These are phyloP conservation scores for Phaffomyces antillensis DNA, from an alignment of 805 yeast species.

Conservation along the genomic window DNA sequence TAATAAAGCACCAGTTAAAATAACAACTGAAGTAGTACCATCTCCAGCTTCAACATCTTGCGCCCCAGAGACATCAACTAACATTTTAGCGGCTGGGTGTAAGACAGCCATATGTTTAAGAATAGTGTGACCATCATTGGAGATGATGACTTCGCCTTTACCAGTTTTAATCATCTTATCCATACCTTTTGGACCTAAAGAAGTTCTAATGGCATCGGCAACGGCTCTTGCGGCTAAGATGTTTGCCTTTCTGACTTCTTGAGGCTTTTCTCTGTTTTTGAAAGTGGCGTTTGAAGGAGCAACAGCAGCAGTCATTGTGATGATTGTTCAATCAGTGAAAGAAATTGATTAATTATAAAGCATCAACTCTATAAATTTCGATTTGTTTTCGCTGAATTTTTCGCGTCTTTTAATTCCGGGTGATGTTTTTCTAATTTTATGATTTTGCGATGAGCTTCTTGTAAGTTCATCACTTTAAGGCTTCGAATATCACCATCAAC, in stretches of 20 bases:
- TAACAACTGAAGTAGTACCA: slow-evolving; percentile 97
- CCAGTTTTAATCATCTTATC: slow-evolving; percentile 97
- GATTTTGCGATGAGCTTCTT: neutral
- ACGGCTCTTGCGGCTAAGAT: slow-evolving; percentile 99
- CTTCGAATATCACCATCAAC: neutral
- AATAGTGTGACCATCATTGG: slow-evolving; percentile 98
- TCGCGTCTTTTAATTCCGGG: neutral
- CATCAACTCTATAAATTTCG: neutral
- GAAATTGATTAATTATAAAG: too few species aligned
- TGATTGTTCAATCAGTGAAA: neutral
- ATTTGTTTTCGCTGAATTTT: neutral
- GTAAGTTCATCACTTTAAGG: too few species aligned
- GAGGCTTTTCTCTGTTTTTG: slow-evolving; percentile 94
- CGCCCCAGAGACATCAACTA: slow-evolving; percentile 95
- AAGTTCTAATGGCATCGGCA: slow-evolving; percentile 90
- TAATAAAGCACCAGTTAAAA: slow-evolving; percentile 85
- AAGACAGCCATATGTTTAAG: slow-evolving; percentile 95
- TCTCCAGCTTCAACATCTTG: slow-evolving; percentile 99
- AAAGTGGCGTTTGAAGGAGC: slow-evolving; percentile 77
- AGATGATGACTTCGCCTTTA: slow-evolving; percentile 86
- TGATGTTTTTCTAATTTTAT: neutral
- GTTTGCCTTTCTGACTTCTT: slow-evolving; percentile 94
- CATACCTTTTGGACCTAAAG: slow-evolving; percentile 98
- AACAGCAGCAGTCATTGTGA: slow-evolving; percentile 12
- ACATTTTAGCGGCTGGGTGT: slow-evolving; percentile 98